Base-by-base conservation (phyloP, 768 basidiomycete species). In the Leccinum truebloodii region DNA sequence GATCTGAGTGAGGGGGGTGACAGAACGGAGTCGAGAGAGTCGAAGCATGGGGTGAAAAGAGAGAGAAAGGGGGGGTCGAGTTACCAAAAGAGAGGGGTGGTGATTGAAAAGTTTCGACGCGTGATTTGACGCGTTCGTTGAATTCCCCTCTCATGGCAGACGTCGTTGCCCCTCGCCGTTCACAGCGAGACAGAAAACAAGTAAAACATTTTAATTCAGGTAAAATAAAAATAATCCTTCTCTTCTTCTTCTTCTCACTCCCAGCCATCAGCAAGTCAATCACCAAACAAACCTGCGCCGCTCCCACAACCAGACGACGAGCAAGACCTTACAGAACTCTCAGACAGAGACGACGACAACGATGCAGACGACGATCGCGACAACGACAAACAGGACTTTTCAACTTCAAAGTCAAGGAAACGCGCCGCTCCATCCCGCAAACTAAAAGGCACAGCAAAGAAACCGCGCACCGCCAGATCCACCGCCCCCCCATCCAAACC, bases 161-260 rank as follows among this genome's bases (percentile, higher is more conserved):
- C 50, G 63, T 65, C 50, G 63, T 76, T n/a, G 75, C 71, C 16
- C 79, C 80, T 3, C 76, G 84, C 51, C 76, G 83, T 57, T 91
- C 90, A 22, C 88, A 88, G 61, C 77, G 89, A 69, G 89, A 91
- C 61, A 82, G 78, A 69, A 92, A 88, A 71, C 71, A 76, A n/a
- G 81, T 79, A 8, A 76, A 86, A 51, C 82, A 77, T 1, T 89
- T 88, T 65, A 73, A 75, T 14, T 81, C 86, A 35, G 34, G 34
- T 35, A 35, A 35, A n/a, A 35, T 35, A 34, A 35, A 35, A 35
- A 35, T 34, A 34, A 34, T 34, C 0, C 10, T 8, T 8, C 12
- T 34, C 4, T 1, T 13, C 4, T 22, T 52, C 16, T 44, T 28
- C 16, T n/a, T 30, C 54, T 32, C 60, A 63, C 64, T 63, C 2